Conservation (phyloP, 73 alveolate genomes). For the Uronychia setigera region DNA sequence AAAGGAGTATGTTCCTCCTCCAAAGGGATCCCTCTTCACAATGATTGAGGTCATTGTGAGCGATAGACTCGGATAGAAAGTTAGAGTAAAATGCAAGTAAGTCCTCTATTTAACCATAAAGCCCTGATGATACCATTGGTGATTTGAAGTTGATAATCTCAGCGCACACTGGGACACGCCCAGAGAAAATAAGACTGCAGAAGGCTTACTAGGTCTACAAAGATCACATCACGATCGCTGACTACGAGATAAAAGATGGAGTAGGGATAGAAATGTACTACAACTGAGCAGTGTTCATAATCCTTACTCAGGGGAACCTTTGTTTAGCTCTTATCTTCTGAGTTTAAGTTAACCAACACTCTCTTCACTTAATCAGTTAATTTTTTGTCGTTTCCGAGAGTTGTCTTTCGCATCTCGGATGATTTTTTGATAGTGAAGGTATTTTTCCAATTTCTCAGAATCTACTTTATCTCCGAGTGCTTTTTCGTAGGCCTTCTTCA, state of each 20-base stretch:
- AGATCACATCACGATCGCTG: conserved; percentile 94
- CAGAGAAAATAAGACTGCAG: conserved; percentile 90
- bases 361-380: too few relatives aligned
- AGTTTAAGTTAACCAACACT: too few relatives aligned
- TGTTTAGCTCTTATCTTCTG: too few relatives aligned
- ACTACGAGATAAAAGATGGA: conserved; percentile 93
- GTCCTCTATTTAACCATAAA: too few relatives aligned
- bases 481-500: too few relatives aligned
- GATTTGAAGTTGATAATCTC: conserved; percentile 86
- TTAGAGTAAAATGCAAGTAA: conserved; percentile 91
- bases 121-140: conserved; percentile 88
- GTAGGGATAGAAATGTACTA: conserved; percentile 91
- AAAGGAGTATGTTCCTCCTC: too few relatives aligned
- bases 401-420: neutral
- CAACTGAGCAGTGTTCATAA: too few relatives aligned
- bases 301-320: too few relatives aligned
- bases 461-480: too few relatives aligned
- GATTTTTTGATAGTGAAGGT: too few relatives aligned
- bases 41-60: conserved; percentile 93
- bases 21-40: conserved; percentile 34
- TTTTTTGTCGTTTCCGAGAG: too few relatives aligned
- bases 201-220: conserved; percentile 87
- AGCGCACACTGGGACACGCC: conserved; percentile 91
- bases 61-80: conserved; percentile 93
- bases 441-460: too few relatives aligned